phyloP scores from a whole-genome alignment of 192 early-diverging fungal species.

The Coemansia sp. region DNA sequence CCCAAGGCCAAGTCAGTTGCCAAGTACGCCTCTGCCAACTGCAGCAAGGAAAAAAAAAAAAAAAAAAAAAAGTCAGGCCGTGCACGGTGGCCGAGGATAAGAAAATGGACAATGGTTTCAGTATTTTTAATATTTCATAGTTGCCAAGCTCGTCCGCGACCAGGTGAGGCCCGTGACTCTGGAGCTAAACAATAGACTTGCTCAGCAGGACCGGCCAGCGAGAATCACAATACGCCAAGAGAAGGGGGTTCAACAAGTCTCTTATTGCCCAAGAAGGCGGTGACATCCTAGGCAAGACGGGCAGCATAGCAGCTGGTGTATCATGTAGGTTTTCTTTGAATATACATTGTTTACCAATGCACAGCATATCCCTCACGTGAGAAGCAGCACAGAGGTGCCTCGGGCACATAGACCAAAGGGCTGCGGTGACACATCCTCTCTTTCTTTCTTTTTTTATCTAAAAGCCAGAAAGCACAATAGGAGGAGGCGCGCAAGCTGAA shows the following conservation, averaged over 20 bases:
- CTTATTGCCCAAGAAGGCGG: not conserved
- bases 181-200: slow-evolving; percentile 8
- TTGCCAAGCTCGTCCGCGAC: not conserved
- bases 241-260: not conserved
- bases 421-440: not conserved
- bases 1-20: not conserved
- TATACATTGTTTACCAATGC: slow-evolving; percentile 5
- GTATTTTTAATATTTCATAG: slow-evolving; percentile 1
- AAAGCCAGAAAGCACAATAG: not conserved
- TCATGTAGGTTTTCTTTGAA: not conserved
- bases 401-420: not conserved
- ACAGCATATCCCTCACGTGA: slow-evolving; percentile 3
- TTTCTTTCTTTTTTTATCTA: not conserved
- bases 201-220: not conserved
- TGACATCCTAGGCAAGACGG: not conserved
- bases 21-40: not conserved
- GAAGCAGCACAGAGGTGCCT: slow-evolving; percentile 2
- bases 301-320: not conserved
- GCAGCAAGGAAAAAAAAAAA: not conserved
- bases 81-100: not conserved
- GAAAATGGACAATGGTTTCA: slow-evolving; percentile 4
- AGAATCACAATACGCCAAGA: not conserved
- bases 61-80: not conserved
- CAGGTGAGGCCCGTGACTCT: slow-evolving; percentile 2
- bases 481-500: not conserved